Percentiles rank a stretch among this genome's conserved stretches.
phyloP scores from a whole-genome alignment of 129 eudicot species.

The Helichrysum umbraculigerum region DNA sequence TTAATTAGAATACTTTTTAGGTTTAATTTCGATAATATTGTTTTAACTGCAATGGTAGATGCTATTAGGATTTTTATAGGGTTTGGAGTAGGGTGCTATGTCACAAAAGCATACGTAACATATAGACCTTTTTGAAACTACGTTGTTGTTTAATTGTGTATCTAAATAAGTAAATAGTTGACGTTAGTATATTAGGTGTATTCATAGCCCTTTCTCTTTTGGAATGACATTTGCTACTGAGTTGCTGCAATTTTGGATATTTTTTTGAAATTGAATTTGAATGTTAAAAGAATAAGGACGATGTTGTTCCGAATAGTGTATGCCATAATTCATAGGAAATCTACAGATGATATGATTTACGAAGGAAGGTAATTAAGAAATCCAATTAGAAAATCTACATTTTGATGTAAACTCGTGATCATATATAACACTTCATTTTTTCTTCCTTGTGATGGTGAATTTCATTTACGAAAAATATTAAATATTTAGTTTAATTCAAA shows the following conservation, averaged over 20 bases:
- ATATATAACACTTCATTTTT: not conserved
- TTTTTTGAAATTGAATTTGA: not conserved
- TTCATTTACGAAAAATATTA: not conserved
- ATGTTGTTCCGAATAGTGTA: no score
- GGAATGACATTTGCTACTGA: not conserved
- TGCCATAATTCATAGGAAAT: not conserved
- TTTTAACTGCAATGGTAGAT: not conserved
- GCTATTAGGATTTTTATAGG: not conserved
- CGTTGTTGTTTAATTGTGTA: no score
- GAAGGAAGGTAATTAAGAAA: not conserved
- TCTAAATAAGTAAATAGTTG: no score
- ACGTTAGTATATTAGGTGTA: no score
- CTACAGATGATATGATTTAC: not conserved
- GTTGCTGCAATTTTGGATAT: not conserved
- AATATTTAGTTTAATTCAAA: not conserved
- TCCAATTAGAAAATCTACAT: not conserved
- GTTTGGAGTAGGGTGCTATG: not conserved
- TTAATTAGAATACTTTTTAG: not conserved
- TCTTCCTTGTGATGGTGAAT: not conserved
- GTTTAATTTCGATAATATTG: not conserved
- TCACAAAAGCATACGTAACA: not conserved
- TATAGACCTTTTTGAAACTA: no score
- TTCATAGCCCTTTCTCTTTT: no score
- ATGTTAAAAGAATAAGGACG: not conserved
- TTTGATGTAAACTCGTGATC: not conserved